Percentiles rank a stretch among this genome's conserved stretches.
Evolutionary conservation across 768 basidiomycete genomes (phyloP).

Genomic region (Coprinopsis strossmayeri): DNA sequence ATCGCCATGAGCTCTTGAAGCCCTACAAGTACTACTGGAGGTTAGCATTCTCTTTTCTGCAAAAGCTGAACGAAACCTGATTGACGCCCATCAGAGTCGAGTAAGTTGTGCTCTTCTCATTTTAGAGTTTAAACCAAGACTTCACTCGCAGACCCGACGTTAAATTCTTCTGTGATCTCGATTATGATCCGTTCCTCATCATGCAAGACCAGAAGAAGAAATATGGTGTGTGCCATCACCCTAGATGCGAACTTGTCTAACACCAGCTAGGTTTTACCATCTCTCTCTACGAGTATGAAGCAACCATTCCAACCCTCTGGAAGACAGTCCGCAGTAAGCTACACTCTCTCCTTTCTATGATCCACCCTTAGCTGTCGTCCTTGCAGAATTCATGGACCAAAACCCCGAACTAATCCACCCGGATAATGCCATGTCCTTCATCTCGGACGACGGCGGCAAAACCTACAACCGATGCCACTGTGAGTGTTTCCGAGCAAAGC

Average conservation of each 20-base stretch:
- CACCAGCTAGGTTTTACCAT: slow-evolving; percentile 63
- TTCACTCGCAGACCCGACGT: slow-evolving; percentile 58
- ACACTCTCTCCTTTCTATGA: slow-evolving; percentile 8
- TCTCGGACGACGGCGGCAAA: slow-evolving; percentile 71
- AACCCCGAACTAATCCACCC: slow-evolving; percentile 55
- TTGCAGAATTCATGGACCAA: slow-evolving; percentile 60
- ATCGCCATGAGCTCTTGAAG: slow-evolving; percentile 72
- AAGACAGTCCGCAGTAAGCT: slow-evolving; percentile 57
- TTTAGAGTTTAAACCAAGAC: slow-evolving; percentile 2
- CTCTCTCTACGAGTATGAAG: slow-evolving; percentile 74
- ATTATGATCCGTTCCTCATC: slow-evolving; percentile 81
- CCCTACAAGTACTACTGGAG: slow-evolving; percentile 86
- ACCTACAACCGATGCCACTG: slow-evolving; percentile 77
- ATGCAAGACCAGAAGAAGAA: slow-evolving; percentile 85
- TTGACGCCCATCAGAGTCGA: slow-evolving; percentile 31
- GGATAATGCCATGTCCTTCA: slow-evolving; percentile 75
- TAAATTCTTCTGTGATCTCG: slow-evolving; percentile 81
- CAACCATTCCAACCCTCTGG: slow-evolving; percentile 88
- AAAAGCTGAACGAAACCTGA: background rate
- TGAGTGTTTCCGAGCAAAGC: slow-evolving; percentile 22
- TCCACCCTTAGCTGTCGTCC: background rate
- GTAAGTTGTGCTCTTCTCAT: slow-evolving; percentile 24
- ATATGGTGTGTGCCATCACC: slow-evolving; percentile 66
- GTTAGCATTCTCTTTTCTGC: slow-evolving; percentile 17
- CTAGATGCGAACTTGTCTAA: no score